A percentile compares a stretch with the other conserved stretches of the same genome.
Conservation (phyloP, 345 rosid species). For the Hypericum androsaemum region DNA sequence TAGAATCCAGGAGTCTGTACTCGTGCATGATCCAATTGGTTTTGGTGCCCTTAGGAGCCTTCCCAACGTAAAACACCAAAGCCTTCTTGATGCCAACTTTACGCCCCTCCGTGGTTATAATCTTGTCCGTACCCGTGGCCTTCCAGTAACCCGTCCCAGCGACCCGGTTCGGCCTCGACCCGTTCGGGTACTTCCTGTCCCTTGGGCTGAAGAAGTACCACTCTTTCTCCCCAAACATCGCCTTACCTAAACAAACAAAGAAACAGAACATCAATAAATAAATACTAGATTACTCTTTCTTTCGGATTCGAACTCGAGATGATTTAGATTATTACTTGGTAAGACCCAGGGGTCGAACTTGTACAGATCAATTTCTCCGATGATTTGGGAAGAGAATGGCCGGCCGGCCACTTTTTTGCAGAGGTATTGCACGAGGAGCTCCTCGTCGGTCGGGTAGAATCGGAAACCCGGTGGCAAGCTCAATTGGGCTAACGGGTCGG, state of each 20-base stretch:
- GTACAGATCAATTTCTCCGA: constrained; percentile 83
- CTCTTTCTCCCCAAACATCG: constrained; percentile 82
- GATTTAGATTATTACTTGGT: constrained; percentile 37
- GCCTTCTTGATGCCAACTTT: constrained; percentile 92
- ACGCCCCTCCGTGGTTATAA: constrained; percentile 57
- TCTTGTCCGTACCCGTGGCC: constrained; percentile 91
- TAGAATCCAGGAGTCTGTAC: constrained; percentile 60
- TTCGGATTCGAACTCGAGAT: not conserved
- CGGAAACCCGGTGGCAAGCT: constrained; percentile 96
- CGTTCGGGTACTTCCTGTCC: constrained; percentile 90
- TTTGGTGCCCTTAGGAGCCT: constrained; percentile 87
- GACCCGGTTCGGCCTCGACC: constrained; percentile 83
- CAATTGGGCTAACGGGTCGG: constrained; percentile 62
- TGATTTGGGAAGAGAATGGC: constrained; percentile 55
- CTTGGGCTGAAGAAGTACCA: constrained; percentile 96
- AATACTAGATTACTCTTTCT: not conserved
- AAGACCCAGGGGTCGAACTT: constrained; percentile 85
- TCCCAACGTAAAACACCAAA: constrained; percentile 82
- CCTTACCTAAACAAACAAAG: constrained; percentile 44
- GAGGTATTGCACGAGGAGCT: constrained; percentile 79
- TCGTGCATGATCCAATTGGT: constrained; percentile 99
- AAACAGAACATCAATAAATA: not conserved
- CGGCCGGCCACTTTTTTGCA: constrained; percentile 79
- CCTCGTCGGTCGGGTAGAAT: constrained; percentile 93
- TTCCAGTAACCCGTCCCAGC: constrained; percentile 98